These are phyloP conservation scores for Candida manassasensis DNA, from an alignment of 805 yeast species.

Conservation along the genomic window DNA sequence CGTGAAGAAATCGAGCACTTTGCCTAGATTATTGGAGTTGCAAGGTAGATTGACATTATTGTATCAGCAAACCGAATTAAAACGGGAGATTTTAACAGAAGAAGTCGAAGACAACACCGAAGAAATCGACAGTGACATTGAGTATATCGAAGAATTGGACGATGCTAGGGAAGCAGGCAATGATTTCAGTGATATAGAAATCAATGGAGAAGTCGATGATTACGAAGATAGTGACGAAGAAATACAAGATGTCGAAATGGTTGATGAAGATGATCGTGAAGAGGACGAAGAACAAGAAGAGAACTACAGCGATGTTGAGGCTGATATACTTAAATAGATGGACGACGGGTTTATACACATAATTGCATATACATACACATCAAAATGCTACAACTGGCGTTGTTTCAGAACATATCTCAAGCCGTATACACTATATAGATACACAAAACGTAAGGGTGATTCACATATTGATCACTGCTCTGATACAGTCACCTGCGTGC, in stretches of 20 bases:
- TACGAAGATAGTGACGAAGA: constrained; percentile 11
- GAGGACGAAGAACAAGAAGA: constrained; percentile 14
- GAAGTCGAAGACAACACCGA: constrained; percentile 22
- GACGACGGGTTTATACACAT: not conserved
- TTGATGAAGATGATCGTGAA: constrained; percentile 8
- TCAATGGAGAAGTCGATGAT: constrained; percentile 12
- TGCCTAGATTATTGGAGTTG: constrained; percentile 48
- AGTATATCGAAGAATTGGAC: constrained; percentile 65
- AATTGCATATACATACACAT: not conserved
- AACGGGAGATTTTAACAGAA: constrained; percentile 32
- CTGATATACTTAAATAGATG: constrained; percentile 5
- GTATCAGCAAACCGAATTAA: constrained; percentile 39
- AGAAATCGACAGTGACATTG: constrained; percentile 50
- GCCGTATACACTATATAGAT: not conserved
- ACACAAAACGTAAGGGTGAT: not conserved
- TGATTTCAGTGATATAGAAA: constrained; percentile 18
- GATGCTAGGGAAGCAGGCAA: constrained; percentile 32
- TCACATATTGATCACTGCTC: constrained; percentile 71
- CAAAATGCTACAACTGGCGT: no score
- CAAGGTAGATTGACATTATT: constrained; percentile 47
- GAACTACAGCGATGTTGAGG: constrained; percentile 22
- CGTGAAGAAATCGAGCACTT: constrained; percentile 43
- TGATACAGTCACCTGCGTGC: constrained; percentile 90
- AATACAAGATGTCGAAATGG: constrained; percentile 7
- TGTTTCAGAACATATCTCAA: not conserved